Percentiles rank a stretch among this genome's conserved stretches.
phyloP scores from a whole-genome alignment of 164 flowering plant genomes.

The Magnolia kwangsiensis region DNA sequence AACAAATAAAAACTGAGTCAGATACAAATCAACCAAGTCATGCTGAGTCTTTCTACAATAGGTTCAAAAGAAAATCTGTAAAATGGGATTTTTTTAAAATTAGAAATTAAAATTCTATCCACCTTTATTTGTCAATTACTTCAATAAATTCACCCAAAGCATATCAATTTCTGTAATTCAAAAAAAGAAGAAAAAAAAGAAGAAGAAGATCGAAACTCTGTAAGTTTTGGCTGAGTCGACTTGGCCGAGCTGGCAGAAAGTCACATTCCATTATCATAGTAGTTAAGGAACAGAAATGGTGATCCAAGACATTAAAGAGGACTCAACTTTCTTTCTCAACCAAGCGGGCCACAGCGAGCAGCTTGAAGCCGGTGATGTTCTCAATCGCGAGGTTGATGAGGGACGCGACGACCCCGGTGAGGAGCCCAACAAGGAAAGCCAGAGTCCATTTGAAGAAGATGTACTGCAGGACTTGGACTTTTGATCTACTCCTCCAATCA shows the following conservation, averaged over 20 bases:
- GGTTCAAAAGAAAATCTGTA: no score
- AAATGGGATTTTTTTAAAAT: no score
- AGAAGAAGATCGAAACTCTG: no score
- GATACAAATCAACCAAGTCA: not conserved
- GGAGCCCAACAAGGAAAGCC: slow-evolving; percentile 74
- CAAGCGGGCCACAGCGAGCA: slow-evolving; percentile 39
- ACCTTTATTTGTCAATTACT: no score
- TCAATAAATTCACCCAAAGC: no score
- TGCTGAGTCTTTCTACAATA: not conserved
- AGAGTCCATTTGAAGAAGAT: slow-evolving; percentile 73
- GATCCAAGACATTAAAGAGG: not conserved
- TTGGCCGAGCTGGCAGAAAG: not conserved
- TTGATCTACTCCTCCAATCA: slow-evolving; percentile 90
- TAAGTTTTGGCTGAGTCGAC: no score
- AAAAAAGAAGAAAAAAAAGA: no score
- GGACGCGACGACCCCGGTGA: slow-evolving; percentile 72
- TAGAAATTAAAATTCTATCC: no score
- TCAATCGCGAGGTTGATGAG: slow-evolving; percentile 90
- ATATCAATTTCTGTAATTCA: no score
- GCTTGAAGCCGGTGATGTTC: slow-evolving; percentile 81
- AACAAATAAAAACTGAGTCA: not conserved
- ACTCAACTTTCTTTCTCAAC: slow-evolving; percentile 49
- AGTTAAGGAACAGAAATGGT: slow-evolving; percentile 2
- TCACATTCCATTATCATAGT: not conserved
- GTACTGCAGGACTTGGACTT: slow-evolving; percentile 69